These are phyloP conservation scores for Trametes meyenii DNA, from an alignment of 768 basidiomycete genomes.

Conservation along the genomic window DNA sequence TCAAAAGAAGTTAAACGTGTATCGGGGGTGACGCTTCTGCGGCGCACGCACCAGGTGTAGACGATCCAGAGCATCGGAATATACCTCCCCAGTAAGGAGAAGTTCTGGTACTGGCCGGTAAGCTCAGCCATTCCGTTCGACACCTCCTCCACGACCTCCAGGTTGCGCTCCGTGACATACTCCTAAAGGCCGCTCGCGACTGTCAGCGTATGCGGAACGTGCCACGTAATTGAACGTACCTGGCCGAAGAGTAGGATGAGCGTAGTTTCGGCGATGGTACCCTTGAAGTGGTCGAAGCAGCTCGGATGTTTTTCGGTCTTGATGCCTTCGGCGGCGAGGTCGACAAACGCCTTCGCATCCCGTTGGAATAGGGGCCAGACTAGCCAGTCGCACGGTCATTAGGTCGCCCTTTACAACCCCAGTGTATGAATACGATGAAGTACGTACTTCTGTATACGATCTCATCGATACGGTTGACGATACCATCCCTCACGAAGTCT, in stretches of 20 bases:
- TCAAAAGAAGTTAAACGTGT: constrained; percentile 13
- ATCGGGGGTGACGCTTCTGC: neutral
- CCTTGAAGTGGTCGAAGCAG: constrained; percentile 35
- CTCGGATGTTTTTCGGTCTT: constrained; percentile 21
- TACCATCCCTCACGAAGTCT: constrained; percentile 33
- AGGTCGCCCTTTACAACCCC: neutral
- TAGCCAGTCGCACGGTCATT: constrained; percentile 3
- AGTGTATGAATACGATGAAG: neutral
- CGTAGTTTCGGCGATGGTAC: constrained; percentile 38
- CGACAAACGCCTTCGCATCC: constrained; percentile 25
- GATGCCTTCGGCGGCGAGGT: constrained; percentile 12
- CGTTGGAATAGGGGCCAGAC: constrained; percentile 30
- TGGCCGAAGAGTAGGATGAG: constrained; percentile 36
- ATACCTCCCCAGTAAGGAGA: constrained; percentile 30
- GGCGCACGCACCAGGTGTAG: constrained; percentile 29
- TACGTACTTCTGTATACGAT: constrained; percentile 27
- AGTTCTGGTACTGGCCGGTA: constrained; percentile 37
- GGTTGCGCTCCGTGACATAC: constrained; percentile 31
- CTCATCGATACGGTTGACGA: constrained; percentile 32
- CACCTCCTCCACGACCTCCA: constrained; percentile 31
- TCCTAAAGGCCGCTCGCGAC: constrained; percentile 19
- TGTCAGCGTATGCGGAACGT: constrained; percentile 2
- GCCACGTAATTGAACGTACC: constrained; percentile 18
- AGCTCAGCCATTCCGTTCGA: constrained; percentile 34
- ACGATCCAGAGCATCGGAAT: constrained; percentile 32